Evolutionary conservation across 2,329 filamentous ascomycete genomes (phyloP).

Genomic region (Coniochaeta sp.): DNA sequence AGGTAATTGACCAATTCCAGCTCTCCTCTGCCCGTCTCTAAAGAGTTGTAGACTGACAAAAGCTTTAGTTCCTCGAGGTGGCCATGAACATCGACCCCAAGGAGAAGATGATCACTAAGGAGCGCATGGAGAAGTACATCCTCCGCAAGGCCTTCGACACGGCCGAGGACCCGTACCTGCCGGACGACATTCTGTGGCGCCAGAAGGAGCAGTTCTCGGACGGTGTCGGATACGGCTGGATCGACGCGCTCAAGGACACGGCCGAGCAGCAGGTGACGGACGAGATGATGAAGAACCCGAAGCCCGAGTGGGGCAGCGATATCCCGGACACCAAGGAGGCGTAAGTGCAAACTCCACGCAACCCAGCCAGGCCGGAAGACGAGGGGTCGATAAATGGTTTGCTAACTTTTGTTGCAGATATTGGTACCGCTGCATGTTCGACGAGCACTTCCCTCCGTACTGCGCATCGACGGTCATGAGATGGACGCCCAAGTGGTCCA

Average conservation of each 20-base stretch:
- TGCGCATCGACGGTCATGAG: conserved; percentile 91
- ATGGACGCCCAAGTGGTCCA: conserved; percentile 96
- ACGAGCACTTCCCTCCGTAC: conserved; percentile 91
- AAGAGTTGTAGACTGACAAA: neutral
- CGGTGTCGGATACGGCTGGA: conserved; percentile 98
- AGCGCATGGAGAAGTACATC: conserved; percentile 94
- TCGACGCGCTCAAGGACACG: conserved; percentile 92
- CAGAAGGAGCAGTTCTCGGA: conserved; percentile 99
- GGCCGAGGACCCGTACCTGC: conserved; percentile 86
- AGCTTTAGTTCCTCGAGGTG: conserved; percentile 77
- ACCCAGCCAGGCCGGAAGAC: neutral
- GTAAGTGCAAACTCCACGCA: conserved; percentile 44
- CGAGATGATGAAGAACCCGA: conserved; percentile 98
- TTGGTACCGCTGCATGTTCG: conserved; percentile 98
- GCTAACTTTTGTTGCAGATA: conserved; percentile 46
- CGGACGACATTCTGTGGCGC: conserved; percentile 90
- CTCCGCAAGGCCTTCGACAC: conserved; percentile 97
- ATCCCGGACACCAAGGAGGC: conserved; percentile 96
- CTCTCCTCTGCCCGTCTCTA: conserved; percentile 33
- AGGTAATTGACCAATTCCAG: too few species aligned
- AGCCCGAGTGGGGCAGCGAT: conserved; percentile 89
- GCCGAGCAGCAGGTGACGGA: conserved; percentile 86
- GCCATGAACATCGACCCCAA: conserved; percentile 89
- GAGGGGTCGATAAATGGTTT: neutral
- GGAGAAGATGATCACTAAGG: conserved; percentile 93